Evolutionary conservation across 352 stramenopile genomes (phyloP), one percentile per base, ranked within the genome.

Genomic region (Phytopythium helicoides): DNA sequence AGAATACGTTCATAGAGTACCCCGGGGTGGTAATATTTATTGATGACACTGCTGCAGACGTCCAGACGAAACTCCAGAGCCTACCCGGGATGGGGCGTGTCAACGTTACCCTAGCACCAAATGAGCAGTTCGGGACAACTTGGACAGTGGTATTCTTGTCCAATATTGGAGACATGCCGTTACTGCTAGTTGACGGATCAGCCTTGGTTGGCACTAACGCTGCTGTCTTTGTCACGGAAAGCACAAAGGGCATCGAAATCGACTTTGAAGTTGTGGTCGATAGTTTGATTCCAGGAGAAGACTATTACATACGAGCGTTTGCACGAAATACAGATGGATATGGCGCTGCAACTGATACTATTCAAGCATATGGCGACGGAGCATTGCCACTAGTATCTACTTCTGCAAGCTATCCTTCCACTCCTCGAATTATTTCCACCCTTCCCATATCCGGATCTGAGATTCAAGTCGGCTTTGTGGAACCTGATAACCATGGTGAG

Each of bases 1-100:
- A 71, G 41, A 76, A 74, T 19, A 64, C 62, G 11, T 71, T 81
- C 37, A 48, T 33, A 1, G 51, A 81, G 42, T 71, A 70, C 0
- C 25, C 47, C 3, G 70, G 71, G 8, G 80, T 66, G 23, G 60
- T 82, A 3, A 71, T 93, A 46, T 86, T 87, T 54, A 76, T 66
- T 52, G 75, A 90, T 38, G 83, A 93, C 39, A 90, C 78, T 8
- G 76, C 78, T 16, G 52, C 51, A 0, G 83, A 93, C 40, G 66
- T 93, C n/a, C 72, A 79, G 36, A 84, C 79, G 7, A 93, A 90
- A 44, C 62, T 93, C 1, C 74, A 93, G 41, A 81, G 67, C 19
- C 22, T 93, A 1, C 64, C 83, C 22, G 83, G 80, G 0, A 60
- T 91, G 22, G 83, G 83, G 2, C 67, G 67, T 4, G 28, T 91